Evolutionary conservation across 2,329 filamentous ascomycete species (phyloP).

Genomic region (Fonsecaea nubica): DNA sequence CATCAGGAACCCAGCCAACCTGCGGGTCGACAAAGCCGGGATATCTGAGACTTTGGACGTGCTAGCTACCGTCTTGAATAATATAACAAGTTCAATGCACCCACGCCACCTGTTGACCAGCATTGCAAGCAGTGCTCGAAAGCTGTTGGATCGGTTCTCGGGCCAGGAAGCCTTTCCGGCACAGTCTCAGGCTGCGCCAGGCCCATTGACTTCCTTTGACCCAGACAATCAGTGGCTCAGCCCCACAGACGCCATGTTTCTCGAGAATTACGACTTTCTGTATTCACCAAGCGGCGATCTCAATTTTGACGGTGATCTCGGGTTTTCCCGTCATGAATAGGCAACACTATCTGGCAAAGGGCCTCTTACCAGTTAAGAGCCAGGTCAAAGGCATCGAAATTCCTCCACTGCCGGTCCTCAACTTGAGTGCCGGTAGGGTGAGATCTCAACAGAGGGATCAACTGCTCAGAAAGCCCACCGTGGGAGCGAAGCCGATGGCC

Average conservation of each 20-base stretch:
- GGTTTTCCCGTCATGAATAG: slow-evolving; percentile 19
- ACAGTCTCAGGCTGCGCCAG: slow-evolving; percentile 10
- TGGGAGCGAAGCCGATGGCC: slow-evolving; percentile 51
- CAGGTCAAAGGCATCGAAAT: slow-evolving; percentile 51
- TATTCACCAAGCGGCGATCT: slow-evolving; percentile 43
- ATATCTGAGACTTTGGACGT: slow-evolving; percentile 40
- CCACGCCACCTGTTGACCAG: slow-evolving; percentile 41
- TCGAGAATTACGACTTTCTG: slow-evolving; percentile 40
- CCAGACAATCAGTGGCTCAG: slow-evolving; percentile 27
- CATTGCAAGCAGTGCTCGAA: slow-evolving; percentile 42
- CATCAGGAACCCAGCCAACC: slow-evolving; percentile 44
- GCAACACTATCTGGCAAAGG: background rate
- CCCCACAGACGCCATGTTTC: slow-evolving; percentile 41
- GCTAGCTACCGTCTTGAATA: slow-evolving; percentile 37
- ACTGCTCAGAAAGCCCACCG: slow-evolving; percentile 51
- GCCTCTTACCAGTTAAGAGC: slow-evolving; percentile 45
- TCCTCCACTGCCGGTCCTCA: slow-evolving; percentile 44
- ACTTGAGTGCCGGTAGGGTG: slow-evolving; percentile 34
- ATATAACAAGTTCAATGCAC: slow-evolving; percentile 42
- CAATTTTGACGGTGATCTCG: slow-evolving; percentile 44
- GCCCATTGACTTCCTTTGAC: slow-evolving; percentile 26
- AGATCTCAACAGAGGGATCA: slow-evolving; percentile 48
- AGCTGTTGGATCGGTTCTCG: slow-evolving; percentile 39
- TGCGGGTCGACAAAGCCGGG: slow-evolving; percentile 42
- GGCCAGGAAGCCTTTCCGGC: slow-evolving; percentile 4